phyloP scores from a whole-genome alignment of 106 monocot species.

The Apostasia ramifera region DNA sequence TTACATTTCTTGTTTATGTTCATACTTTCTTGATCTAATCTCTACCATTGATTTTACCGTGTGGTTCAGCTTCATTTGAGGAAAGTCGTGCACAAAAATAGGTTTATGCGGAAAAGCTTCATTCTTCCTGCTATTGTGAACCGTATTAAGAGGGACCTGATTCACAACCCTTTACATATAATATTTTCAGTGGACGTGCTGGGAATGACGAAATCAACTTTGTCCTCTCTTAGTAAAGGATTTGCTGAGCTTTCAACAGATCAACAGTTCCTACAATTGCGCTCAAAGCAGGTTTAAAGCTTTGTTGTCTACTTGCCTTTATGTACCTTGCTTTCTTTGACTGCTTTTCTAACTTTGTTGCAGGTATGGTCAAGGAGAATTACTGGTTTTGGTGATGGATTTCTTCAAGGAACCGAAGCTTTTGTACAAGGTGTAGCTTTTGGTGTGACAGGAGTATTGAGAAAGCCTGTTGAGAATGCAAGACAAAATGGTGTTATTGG shows the following conservation, averaged over 20 bases:
- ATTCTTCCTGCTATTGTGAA: conserved; percentile 74
- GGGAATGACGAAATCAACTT: conserved; percentile 95
- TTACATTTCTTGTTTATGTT: too few relatives aligned
- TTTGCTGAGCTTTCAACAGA: conserved; percentile 99
- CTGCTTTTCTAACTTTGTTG: conserved; percentile 2
- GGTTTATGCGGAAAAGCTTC: conserved; percentile 73
- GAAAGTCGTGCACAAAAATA: conserved; percentile 76
- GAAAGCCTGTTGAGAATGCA: conserved; percentile 84
- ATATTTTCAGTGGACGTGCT: conserved; percentile 94
- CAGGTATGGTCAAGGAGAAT: conserved; percentile 95
- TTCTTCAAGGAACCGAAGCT: conserved; percentile 98
- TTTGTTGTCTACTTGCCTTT: neutral
- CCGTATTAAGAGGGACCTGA: conserved; percentile 90
- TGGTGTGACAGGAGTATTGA: conserved; percentile 92
- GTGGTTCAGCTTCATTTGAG: conserved; percentile 68
- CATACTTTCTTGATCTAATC: too few relatives aligned
- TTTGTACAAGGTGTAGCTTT: conserved; percentile 96
- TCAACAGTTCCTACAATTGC: conserved; percentile 82
- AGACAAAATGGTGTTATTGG: conserved; percentile 78
- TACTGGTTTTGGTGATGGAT: conserved; percentile 91
- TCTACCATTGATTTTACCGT: too few relatives aligned
- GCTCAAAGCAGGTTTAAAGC: conserved; percentile 72
- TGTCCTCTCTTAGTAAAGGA: conserved; percentile 97
- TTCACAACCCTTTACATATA: conserved; percentile 94
- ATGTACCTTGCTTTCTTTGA: neutral